Base-by-base conservation (phyloP, 495 filamentous ascomycete species). In the Penicillium cosmopolitanum region DNA sequence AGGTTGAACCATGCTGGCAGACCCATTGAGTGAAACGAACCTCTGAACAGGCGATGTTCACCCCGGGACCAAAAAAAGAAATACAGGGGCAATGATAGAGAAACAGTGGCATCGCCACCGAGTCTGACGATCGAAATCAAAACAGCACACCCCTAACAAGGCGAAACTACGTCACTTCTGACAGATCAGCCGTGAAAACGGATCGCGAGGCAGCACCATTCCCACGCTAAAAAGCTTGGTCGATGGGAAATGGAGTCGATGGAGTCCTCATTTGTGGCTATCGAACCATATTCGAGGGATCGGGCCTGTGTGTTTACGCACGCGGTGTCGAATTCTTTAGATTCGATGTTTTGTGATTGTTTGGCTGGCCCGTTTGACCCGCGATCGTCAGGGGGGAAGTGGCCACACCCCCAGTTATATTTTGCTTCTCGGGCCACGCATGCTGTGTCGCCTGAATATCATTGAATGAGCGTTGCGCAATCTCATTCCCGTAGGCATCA, bases 191-290 rank as follows among this genome's bases (percentile, higher is more conserved):
- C 10, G 0, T 31, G 10, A 44, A 38, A 44, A 48, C 46, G 46
- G 19, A 5, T 23, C 21, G 46, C 46, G 6, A 48, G 46, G 46
- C 46, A 48, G 21, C 46, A 48, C 21, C 23, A 48, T 48, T 48
- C 12, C 4, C 9, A 19, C 46, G 21, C 46, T 48, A 48, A 48
- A 48, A 48, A 48, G 46, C 46, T 48, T 48, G 46, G 46, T 48
- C 46, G 21, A 19, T 48, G 31, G 46, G 4, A 10, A 19, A 48
- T 48, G 46, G 46, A 28, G 46, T 25, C 46, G n/a, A 28, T 48
- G 46, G 46, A 12, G 46, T 5, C 15, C 21, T 12, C 9, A 48
- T 25, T 48, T 9, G 10, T 48, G 15, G 21, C 21, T 28, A 25
- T 48, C 46, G 46, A 48, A 48, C 46, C 46, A 13, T 44, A 44